Base-by-base conservation (phyloP, 1,284 basidiomycete species). In the Laetiporus sulphureus region DNA sequence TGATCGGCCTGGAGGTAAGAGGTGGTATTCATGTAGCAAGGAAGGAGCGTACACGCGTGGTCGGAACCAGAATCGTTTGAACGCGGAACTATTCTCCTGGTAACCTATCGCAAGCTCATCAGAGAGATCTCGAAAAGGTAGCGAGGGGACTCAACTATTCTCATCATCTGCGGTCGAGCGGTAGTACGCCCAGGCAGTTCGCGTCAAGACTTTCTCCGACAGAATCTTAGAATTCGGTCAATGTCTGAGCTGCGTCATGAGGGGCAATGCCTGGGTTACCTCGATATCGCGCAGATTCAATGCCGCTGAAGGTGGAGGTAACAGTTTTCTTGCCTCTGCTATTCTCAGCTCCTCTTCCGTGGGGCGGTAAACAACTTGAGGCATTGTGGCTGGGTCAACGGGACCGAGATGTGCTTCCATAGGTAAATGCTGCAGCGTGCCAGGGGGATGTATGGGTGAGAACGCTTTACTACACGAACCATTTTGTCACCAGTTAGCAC, bases 181-280 rank as follows among this genome's bases (percentile, higher is more conserved):
- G 51, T 77, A 77, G 56, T 76, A 77, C 12, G 65, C 68, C 72
- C 73, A 76, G 6, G 69, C 73, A 3, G 70, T 71, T 36, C 59
- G 55, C 31, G 51, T 61, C 13, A 66, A 51, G 10, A 63, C 61
- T 16, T 51, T 47, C 44, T 61, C 50, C 12, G 64, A 62, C n/a
- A 63, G 51, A 42, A 53, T 49, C 58, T 64, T 30, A 15, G 42
- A 24, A 13, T 20, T 21, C 13, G 13, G 21, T 24, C 23, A 5
- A 22, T 25, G 31, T 29, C 20, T 19, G 3, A 21, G 6, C n/a
- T n/a, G 13, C n/a, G 25, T 25, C 11, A 27, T 8, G 22, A 10
- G 24, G 24, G 22, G 10, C 34, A 23, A n/a, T 21, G 31, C 32
- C n/a, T 3, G 20, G 25, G 44, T 35, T 48, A 62, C 60, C 50